Base-by-base conservation (phyloP, 441 rosid genomes). In the Eutrema salsugineum region DNA sequence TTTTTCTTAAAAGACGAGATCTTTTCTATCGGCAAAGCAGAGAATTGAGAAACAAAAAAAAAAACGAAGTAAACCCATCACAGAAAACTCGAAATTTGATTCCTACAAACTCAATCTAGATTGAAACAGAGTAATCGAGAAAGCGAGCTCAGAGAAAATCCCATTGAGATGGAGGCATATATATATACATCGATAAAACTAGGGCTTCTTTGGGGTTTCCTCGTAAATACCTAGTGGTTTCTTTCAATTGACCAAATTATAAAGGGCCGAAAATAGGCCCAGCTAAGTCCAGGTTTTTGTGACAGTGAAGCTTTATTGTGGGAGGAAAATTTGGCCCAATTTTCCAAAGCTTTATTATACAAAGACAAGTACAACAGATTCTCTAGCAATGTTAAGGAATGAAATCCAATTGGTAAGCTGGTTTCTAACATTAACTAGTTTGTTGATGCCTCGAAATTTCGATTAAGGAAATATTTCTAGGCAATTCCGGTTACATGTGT, bases 361-460 rank as follows among this genome's bases (percentile, higher is more conserved):
- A 92, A 49, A 82, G 90, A 80, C 16, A 55, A 32, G 40, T 16
- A 30, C 39, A 50, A 30, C 39, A 50, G 22, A 50, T 27, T 51
- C 11, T 51, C 57, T 91, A 39, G 83, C 83, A 61, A 85, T 91
- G 72, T 84, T 87, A 68, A 82, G 91, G 73, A 87, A 79, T 74
- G 88, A 84, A 83, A 86, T 85, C 84, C 81, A 89, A 89, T 78
- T 88, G 88, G 84, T 82, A 75, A 78, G 88, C 62, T 35, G 59
- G 24, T 22, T 57, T 56, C 3, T 56, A 32, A 56, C 14, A 36
- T n/a, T 12, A 33, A 8, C n/a, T 57, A 44, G 36, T 33, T 68
- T 68, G 55, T 43, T 33, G 20, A 14, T 70, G 59, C 17, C 35
- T 48, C 11, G 24, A 11, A 35, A 35, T 22, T 46, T 49, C 6